Conservation (phyloP, 305 asterid genomes). For the Fraxinus sp. region DNA sequence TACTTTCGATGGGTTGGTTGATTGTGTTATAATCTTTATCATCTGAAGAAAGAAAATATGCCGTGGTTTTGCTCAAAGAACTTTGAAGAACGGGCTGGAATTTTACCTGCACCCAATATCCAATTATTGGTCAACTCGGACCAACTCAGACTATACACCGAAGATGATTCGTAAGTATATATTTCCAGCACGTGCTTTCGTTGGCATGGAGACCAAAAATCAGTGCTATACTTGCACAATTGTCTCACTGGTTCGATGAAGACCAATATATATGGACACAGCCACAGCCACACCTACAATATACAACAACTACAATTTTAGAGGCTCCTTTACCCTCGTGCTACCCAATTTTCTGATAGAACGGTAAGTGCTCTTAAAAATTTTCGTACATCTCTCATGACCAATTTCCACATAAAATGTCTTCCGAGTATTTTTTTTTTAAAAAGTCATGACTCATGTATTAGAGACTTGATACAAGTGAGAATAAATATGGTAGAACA, state of each 20-base stretch:
- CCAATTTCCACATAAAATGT: neutral
- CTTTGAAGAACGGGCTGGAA: neutral
- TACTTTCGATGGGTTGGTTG: neutral
- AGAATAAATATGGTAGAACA: neutral
- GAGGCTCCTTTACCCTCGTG: neutral
- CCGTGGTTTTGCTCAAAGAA: conserved; percentile 9
- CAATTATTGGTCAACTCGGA: neutral
- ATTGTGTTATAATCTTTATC: neutral
- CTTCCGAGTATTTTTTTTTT: neutral
- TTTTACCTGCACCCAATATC: neutral
- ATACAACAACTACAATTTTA: neutral
- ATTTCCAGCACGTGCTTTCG: conserved; percentile 17
- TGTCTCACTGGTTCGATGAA: neutral
- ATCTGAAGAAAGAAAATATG: neutral
- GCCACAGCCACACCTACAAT: neutral
- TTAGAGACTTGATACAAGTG: neutral
- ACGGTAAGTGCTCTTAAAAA: neutral
- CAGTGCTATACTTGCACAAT: conserved; percentile 53
- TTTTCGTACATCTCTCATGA: neutral
- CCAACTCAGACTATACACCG: neutral
- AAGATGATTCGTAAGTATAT: neutral
- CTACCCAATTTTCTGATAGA: neutral
- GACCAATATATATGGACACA: neutral
- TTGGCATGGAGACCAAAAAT: conserved; percentile 44
- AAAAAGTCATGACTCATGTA: neutral